Base-by-base conservation (phyloP, 257 asterid genomes). In the Oldenlandia corymbosa region DNA sequence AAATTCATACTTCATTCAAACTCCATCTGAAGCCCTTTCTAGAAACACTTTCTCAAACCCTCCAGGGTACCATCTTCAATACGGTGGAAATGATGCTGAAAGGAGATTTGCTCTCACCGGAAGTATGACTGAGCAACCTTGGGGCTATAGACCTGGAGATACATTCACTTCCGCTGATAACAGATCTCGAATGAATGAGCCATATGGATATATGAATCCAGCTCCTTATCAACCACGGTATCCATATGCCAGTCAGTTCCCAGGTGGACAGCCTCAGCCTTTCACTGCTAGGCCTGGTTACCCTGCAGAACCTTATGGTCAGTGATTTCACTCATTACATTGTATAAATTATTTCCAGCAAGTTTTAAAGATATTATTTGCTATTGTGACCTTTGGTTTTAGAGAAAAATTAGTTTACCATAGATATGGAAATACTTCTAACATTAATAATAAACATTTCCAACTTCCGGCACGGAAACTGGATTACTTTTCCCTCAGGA, bases 301-400 rank as follows among this genome's bases (percentile, higher is more conserved):
- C 23, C 10, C 52, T 20, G 54, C 69, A 27, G 41, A 65, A 54
- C 41, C 66, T 30, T 61, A 70, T 56, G 76, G 80, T 75, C 51
- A 26, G 73, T 66, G 28, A 39, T 39, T 39, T 55, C 34, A 20
- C 27, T 10, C 20, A 14, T 64, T 43, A 5, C 48, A 32, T 18
- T 32, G 26, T 31, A 16, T 47, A 36, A 34, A 1, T 24, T 11
- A 13, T 5, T 30, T 56, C 23, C 16, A 30, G 27, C 27, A 57
- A 26, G 10, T 9, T 34, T 34, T 57, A 24, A 57, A 1, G 10
- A 17, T 18, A 57, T n/a, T 34, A 0, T 34, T 10, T 31, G n/a
- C 27, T 17, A 21, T 12, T 56, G 27, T 56, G 27, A 30, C 61
- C 0, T 6, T n/a, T n/a, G n/a, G n/a, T n/a, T n/a, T n/a, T n/a